phyloP scores from a whole-genome alignment of 1,284 basidiomycete species.

The Sanghuangporus weigelae region DNA sequence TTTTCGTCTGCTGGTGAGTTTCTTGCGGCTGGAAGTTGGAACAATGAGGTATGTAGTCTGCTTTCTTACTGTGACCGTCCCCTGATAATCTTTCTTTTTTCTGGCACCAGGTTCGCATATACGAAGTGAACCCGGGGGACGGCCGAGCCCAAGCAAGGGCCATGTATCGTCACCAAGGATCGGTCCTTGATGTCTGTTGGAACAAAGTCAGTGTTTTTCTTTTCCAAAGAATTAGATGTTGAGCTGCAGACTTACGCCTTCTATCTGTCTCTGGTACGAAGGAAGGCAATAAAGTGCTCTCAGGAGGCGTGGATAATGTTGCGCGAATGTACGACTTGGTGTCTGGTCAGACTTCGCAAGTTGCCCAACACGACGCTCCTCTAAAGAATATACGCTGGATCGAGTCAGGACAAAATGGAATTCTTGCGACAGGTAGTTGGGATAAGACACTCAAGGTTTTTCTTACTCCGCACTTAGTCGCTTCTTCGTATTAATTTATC shows the following conservation, averaged over 20 bases:
- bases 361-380: constrained; percentile 82
- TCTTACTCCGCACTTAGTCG: neutral
- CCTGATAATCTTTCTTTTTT: constrained; percentile 1
- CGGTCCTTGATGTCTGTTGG: constrained; percentile 82
- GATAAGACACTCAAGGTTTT: constrained; percentile 84
- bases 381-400: constrained; percentile 77
- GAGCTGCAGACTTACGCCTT: neutral
- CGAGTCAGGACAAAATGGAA: constrained; percentile 60
- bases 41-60: constrained; percentile 55
- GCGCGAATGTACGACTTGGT: constrained; percentile 77
- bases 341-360: constrained; percentile 66
- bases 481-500: neutral
- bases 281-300: constrained; percentile 81
- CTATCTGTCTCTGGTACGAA: constrained; percentile 22
- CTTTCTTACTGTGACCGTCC: neutral
- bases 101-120: constrained; percentile 47
- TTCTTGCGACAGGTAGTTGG: constrained; percentile 86
- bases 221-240: neutral
- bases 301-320: constrained; percentile 84
- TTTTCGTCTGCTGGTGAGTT: constrained; percentile 66
- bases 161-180: constrained; percentile 78
- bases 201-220: constrained; percentile 45
- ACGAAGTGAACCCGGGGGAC: constrained; percentile 47
- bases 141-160: constrained; percentile 73
- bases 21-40: constrained; percentile 75